Percentiles rank a stretch among this genome's conserved stretches.
Evolutionary conservation across 2,329 filamentous ascomycete genomes (phyloP).

Genomic region (Xylariaceae sp.): DNA sequence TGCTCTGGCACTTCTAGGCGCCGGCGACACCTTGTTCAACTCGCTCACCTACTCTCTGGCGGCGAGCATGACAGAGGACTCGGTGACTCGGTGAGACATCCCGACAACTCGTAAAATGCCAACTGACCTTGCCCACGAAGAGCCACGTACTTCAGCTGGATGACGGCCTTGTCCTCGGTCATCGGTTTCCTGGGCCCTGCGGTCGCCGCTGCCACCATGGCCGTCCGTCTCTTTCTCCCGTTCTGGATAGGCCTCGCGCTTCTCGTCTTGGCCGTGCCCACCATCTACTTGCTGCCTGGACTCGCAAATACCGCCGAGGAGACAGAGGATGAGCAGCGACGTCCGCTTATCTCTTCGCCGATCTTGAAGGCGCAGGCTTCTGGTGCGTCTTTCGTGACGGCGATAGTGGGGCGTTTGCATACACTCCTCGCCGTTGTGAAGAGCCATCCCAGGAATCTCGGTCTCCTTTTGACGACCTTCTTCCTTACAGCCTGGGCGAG

Average conservation of each 20-base stretch:
- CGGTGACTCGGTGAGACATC: constrained; percentile 25
- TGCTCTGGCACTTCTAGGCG: constrained; percentile 36
- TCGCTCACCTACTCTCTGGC: constrained; percentile 40
- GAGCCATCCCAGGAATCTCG: constrained; percentile 33
- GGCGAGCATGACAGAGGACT: constrained; percentile 35
- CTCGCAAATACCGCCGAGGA: constrained; percentile 3
- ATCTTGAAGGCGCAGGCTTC: constrained; percentile 28
- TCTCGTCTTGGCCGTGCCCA: constrained; percentile 26
- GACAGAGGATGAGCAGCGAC: constrained; percentile 25
- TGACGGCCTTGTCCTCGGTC: constrained; percentile 40
- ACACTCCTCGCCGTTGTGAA: constrained; percentile 26
- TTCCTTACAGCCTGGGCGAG: constrained; percentile 41
- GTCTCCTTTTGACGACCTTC: constrained; percentile 35
- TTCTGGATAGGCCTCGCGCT: constrained; percentile 33
- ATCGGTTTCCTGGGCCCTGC: constrained; percentile 39
- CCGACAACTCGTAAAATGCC: neutral
- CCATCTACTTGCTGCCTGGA: constrained; percentile 23
- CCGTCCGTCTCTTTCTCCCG: constrained; percentile 33
- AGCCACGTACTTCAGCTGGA: constrained; percentile 43
- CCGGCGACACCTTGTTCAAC: constrained; percentile 44
- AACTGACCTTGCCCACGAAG: constrained; percentile 19
- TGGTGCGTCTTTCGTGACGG: constrained; percentile 10
- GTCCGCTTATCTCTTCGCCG: constrained; percentile 32
- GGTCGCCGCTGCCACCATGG: constrained; percentile 39
- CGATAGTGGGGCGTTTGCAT: constrained; percentile 21